phyloP scores from a whole-genome alignment of 768 basidiomycete species.

The Tephrocybe sp. region DNA sequence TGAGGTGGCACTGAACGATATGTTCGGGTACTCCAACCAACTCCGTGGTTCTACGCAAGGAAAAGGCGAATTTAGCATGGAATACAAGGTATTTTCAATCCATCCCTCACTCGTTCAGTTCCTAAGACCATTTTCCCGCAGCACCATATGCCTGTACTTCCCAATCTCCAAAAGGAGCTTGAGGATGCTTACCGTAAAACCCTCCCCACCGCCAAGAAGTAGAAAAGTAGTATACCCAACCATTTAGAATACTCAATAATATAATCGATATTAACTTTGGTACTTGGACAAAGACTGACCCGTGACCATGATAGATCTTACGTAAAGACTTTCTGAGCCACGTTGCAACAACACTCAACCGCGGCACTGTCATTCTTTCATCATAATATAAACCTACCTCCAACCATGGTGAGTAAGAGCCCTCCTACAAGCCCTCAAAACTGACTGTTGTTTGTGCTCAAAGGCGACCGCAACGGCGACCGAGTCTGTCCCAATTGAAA shows the following conservation, averaged over 20 bases:
- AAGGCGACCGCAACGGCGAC: constrained; percentile 54
- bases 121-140: constrained; percentile 25
- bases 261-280: background rate
- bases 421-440: background rate
- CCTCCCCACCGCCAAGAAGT: constrained; percentile 67
- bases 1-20: constrained; percentile 94
- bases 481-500: constrained; percentile 86
- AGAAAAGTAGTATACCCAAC: constrained; percentile 28
- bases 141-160: constrained; percentile 82
- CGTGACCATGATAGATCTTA: too few species aligned
- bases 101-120: constrained; percentile 7
- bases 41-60: constrained; percentile 94
- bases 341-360: too few species aligned
- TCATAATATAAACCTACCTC: constrained; percentile 1
- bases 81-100: constrained; percentile 60
- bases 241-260: constrained; percentile 8
- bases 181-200: constrained; percentile 86
- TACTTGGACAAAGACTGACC: too few species aligned
- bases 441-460: background rate
- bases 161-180: constrained; percentile 85
- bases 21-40: constrained; percentile 97
- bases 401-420: constrained; percentile 12
- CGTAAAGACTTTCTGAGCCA: too few species aligned
- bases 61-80: constrained; percentile 88
- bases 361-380: constrained; percentile 1